Percentiles rank a stretch among this genome's conserved stretches.
phyloP scores from a whole-genome alignment of 2,329 filamentous ascomycete genomes.

The Clarireedia homoeocarpa region DNA sequence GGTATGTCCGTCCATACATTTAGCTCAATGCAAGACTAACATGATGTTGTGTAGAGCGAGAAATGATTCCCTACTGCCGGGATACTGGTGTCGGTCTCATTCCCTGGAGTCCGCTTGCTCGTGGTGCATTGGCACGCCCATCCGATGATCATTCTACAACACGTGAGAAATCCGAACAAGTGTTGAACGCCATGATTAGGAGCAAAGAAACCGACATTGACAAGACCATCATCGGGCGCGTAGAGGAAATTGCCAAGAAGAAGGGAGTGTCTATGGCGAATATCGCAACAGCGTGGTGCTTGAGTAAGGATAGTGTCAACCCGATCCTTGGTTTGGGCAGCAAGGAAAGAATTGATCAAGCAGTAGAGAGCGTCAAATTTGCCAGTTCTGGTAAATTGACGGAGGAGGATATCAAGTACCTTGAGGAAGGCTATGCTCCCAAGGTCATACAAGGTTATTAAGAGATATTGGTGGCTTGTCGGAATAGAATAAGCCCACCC shows the following conservation, averaged over 20 bases:
- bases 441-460: slow-evolving; percentile 19
- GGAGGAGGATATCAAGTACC: slow-evolving; percentile 44
- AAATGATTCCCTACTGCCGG: slow-evolving; percentile 31
- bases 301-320: slow-evolving; percentile 38
- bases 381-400: slow-evolving; percentile 38
- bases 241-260: slow-evolving; percentile 50
- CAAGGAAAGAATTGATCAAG: slow-evolving; percentile 47
- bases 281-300: slow-evolving; percentile 50
- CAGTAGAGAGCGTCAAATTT: slow-evolving; percentile 35
- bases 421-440: slow-evolving; percentile 47
- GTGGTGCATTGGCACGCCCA: slow-evolving; percentile 29
- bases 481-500: background rate
- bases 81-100: slow-evolving; percentile 31
- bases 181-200: slow-evolving; percentile 15
- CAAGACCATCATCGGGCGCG: slow-evolving; percentile 31
- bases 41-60: slow-evolving; percentile 27
- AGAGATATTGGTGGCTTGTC: slow-evolving; percentile 5
- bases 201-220: slow-evolving; percentile 25
- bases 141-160: slow-evolving; percentile 16
- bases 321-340: slow-evolving; percentile 49
- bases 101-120: slow-evolving; percentile 33
- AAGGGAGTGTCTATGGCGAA: slow-evolving; percentile 50
- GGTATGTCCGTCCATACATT: slow-evolving; percentile 18
- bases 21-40: background rate
- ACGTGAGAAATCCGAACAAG: slow-evolving; percentile 19